Evolutionary conservation across 2,329 filamentous ascomycete genomes (phyloP), one percentile per base, ranked within the genome.

Genomic region (Aspergillus hiratsukae): DNA sequence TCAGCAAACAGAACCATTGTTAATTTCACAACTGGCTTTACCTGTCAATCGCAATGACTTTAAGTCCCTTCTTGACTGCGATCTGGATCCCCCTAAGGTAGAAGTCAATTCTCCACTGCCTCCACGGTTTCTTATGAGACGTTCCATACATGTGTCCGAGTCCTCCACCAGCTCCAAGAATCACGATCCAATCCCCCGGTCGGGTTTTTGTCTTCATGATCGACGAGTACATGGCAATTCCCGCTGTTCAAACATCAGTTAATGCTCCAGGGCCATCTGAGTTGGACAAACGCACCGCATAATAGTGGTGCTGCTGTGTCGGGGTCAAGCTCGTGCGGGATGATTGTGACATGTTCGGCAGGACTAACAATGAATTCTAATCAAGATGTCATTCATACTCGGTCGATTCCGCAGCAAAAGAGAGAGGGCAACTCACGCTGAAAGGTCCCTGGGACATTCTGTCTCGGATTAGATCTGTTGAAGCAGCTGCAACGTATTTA

Each of bases 221-320:
- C 1, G 72, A 73, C 10, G 71, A 74, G 52, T 74, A 75, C 67
- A 73, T 73, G 0, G 72, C 69, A 48, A 75, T 70, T 5, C 72
- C 72, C 31, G 72, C 72, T 73, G 43, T 3, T 55, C 0, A 27
- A 1, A 17, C 6, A 45, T 64, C 25, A 58, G 56, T 10, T 0
- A 25, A 29, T 29, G 28, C 28, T 7, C 4, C 21, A 43, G n/a
- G 21, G 11, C 43, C 6, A 17, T 11, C 43, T 27, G 11, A 25
- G 10, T 23, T 25, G 23, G 19, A 46, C 23, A 27, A 27, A 58
- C 66, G 48, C 64, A 73, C 71, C 71, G 56, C 72, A 75, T 49
- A 75, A 56, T 41, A 75, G 63, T 48, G 72, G 72, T 11, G 72
- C 72, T 46, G 71, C 70, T 51, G 58, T 60, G 41, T 72, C 71